Evolutionary conservation across 345 rosid species (phyloP).

Genomic region (Acer saccharum): DNA sequence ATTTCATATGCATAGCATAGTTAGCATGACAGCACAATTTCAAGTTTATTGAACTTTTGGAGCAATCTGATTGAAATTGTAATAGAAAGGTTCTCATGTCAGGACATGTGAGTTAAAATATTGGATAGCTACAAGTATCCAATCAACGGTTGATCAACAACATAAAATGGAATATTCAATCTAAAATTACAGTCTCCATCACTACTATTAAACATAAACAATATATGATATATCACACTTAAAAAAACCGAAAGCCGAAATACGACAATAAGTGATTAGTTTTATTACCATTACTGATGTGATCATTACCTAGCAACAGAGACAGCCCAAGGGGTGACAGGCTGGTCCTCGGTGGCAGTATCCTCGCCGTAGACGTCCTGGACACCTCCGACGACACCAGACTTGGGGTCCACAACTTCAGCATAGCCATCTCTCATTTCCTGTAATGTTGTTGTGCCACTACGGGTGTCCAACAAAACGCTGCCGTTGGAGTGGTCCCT

Average conservation of each 20-base stretch:
- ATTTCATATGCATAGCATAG: background rate
- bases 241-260: background rate
- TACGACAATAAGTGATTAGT: too few relatives aligned
- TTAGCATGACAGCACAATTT: background rate
- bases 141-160: background rate
- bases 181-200: too few relatives aligned
- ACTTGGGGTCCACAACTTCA: slow-evolving; percentile 48
- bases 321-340: slow-evolving; percentile 80
- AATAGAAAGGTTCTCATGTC: background rate
- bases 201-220: too few relatives aligned
- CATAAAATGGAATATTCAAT: background rate
- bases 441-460: slow-evolving; percentile 24
- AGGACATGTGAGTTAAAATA: background rate
- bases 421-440: slow-evolving; percentile 36
- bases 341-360: slow-evolving; percentile 67
- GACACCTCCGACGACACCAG: slow-evolving; percentile 56
- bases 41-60: background rate
- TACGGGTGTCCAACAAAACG: slow-evolving; percentile 42
- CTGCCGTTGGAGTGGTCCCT: slow-evolving; percentile 41
- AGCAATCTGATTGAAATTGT: background rate
- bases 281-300: background rate
- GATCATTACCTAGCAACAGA: slow-evolving; percentile 73
- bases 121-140: background rate
- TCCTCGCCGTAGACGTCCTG: slow-evolving; percentile 73
- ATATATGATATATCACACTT: too few relatives aligned